phyloP scores from a whole-genome alignment of 441 rosid species.

The Aleurites moluccanus region DNA sequence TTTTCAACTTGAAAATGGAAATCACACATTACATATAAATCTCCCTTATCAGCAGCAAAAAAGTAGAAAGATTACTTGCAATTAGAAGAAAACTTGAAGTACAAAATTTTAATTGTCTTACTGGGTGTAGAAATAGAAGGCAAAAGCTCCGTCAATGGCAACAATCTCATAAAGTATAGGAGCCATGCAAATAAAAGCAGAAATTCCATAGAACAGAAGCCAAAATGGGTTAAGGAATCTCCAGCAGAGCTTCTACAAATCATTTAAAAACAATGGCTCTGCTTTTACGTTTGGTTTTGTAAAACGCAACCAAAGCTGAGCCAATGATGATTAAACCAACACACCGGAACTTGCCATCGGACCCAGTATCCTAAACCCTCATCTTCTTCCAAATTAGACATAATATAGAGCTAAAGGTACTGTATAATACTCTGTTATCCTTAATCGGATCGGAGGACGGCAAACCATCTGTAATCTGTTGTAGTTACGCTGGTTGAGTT shows the following conservation, averaged over 20 bases:
- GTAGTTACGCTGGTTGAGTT: constrained; percentile 2
- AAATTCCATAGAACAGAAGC: constrained; percentile 25
- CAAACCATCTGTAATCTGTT: too few relatives aligned
- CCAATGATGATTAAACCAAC: constrained; percentile 28
- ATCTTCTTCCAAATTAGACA: not conserved
- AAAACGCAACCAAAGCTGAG: constrained; percentile 17
- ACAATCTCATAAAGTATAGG: constrained; percentile 21
- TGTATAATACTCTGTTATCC: not conserved
- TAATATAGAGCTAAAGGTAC: not conserved
- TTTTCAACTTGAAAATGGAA: too few relatives aligned
- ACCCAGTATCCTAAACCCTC: constrained; percentile 33
- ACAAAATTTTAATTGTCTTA: constrained; percentile 14
- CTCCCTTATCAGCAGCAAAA: not conserved
- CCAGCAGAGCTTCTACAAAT: constrained; percentile 41
- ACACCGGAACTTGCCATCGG: constrained; percentile 41
- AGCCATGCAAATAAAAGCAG: constrained; percentile 33
- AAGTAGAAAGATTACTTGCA: too few relatives aligned
- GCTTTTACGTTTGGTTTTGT: constrained; percentile 25
- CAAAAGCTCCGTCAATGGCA: constrained; percentile 34
- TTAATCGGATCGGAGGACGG: not conserved
- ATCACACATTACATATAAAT: not conserved
- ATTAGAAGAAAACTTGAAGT: not conserved
- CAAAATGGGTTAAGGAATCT: constrained; percentile 40
- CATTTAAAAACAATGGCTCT: constrained; percentile 23
- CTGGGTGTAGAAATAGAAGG: constrained; percentile 48